Evolutionary conservation across 2,329 filamentous ascomycete genomes (phyloP), one percentile per base, ranked within the genome.

Genomic region (Talaromyces islandicus): DNA sequence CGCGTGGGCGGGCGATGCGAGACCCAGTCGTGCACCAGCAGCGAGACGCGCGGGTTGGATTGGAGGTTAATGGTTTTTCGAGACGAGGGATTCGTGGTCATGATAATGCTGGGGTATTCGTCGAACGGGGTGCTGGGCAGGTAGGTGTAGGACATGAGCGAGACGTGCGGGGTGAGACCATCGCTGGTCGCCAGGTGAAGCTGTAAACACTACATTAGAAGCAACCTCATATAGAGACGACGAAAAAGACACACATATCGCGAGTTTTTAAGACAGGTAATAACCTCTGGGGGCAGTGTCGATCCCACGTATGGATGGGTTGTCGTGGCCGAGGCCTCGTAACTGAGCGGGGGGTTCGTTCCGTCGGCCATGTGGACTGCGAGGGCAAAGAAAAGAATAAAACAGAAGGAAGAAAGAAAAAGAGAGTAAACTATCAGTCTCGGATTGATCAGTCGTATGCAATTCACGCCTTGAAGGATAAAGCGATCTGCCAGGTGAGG

Each of bases 111-210:
- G n/a, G 91, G 88, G n/a, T 79, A 77, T 56, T 82, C 71, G 43
- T 85, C 83, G 75, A 86, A 88, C 43, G 86, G 87, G 17, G 89
- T 90, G 6, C 83, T 86, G 43, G 92, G 89, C 24, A 99, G 88
- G 78, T 97, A 97, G 71, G 94, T 97, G 80, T 97, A 97, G 81
- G 96, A 97, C 94, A 99, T 99, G 65, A 99, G 86, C 41, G 92
- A 95, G 66, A 97, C 91, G 74, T 97, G 91, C 10, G 94, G 94
- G 64, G 87, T 81, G 70, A 94, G 89, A 66, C 89, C 83, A 67
- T 86, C 86, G 75, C 90, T 95, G 60, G 94, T 99, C 68, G 94
- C 92, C 57, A 99, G 88, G 76, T 99, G 94, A 66, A 99, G 91
- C 92, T 96, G 70, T 9, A 27, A 56, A 53, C 48, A 11, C 9